Evolutionary conservation across 176 grass and related monocot species (phyloP).

Genomic region (Oryza nivara): DNA sequence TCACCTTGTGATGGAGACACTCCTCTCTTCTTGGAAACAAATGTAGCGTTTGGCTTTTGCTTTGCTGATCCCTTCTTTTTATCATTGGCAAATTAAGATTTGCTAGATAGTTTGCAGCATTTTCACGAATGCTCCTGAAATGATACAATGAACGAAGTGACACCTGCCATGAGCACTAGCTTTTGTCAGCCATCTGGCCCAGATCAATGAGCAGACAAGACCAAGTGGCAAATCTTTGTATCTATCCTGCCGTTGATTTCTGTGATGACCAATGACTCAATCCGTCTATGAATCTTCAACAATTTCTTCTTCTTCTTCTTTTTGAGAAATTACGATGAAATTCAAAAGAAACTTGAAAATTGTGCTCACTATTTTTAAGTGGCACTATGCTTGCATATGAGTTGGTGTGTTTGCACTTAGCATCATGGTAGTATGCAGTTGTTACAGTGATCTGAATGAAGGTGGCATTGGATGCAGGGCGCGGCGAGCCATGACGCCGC

Average conservation of each 20-base stretch:
- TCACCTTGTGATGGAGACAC: not conserved
- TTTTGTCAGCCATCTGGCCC: conserved; percentile 11
- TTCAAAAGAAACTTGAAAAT: not conserved
- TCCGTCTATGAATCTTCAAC: not conserved
- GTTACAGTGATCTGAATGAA: not conserved
- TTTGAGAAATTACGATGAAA: not conserved
- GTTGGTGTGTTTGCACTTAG: not conserved
- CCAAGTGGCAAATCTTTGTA: conserved; percentile 8
- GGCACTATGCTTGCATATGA: not conserved
- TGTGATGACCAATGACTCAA: not conserved
- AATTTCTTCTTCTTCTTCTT: not conserved
- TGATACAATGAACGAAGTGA: not conserved
- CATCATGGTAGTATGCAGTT: not conserved
- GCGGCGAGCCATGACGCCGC: not conserved
- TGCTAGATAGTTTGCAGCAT: not conserved
- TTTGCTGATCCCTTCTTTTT: not conserved
- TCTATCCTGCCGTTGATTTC: conserved; percentile 12
- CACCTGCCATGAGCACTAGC: not conserved
- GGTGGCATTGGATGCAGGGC: conserved; percentile 24
- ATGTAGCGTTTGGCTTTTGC: not conserved
- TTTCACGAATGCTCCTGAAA: conserved; percentile 9
- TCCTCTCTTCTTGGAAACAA: not conserved
- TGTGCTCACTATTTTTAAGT: not conserved
- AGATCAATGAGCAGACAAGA: conserved; percentile 15
- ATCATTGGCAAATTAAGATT: not conserved